phyloP scores from a whole-genome alignment of 2,329 filamentous ascomycete genomes.

The Trichoderma sp. region DNA sequence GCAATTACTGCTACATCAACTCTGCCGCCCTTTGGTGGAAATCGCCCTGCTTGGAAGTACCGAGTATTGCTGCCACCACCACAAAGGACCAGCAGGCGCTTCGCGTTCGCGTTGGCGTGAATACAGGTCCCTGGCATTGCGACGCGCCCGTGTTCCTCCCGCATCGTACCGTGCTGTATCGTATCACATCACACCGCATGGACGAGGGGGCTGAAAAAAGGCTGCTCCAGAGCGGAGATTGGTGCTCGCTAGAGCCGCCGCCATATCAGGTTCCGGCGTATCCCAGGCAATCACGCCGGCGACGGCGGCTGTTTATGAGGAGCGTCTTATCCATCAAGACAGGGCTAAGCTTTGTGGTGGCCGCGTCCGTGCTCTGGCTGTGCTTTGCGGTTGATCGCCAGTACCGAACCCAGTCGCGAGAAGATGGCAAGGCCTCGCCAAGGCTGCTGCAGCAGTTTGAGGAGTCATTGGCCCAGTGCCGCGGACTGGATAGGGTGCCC shows the following conservation, averaged over 20 bases:
- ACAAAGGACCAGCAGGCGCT: not conserved
- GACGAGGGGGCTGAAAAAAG: not conserved
- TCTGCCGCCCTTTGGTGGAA: not conserved
- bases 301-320: constrained; percentile 2
- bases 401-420: not conserved
- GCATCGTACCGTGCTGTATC: not conserved
- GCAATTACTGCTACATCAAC: not conserved
- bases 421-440: not conserved
- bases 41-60: not conserved
- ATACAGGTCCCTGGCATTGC: not conserved
- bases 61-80: not conserved
- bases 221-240: constrained; percentile 11
- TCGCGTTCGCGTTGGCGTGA: not conserved
- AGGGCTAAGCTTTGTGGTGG: constrained; percentile 17
- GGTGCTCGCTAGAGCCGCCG: constrained; percentile 9
- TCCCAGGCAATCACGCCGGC: constrained; percentile 9
- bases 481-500: constrained; percentile 7
- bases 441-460: constrained; percentile 17
- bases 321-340: constrained; percentile 20
- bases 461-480: constrained; percentile 18
- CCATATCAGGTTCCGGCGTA: constrained; percentile 21
- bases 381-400: constrained; percentile 14
- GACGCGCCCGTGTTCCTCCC: not conserved
- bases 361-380: constrained; percentile 20
- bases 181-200: constrained; percentile 3